phyloP scores from a whole-genome alignment of 108 stramenopile species.

The Nannochloropsis gaditana region DNA sequence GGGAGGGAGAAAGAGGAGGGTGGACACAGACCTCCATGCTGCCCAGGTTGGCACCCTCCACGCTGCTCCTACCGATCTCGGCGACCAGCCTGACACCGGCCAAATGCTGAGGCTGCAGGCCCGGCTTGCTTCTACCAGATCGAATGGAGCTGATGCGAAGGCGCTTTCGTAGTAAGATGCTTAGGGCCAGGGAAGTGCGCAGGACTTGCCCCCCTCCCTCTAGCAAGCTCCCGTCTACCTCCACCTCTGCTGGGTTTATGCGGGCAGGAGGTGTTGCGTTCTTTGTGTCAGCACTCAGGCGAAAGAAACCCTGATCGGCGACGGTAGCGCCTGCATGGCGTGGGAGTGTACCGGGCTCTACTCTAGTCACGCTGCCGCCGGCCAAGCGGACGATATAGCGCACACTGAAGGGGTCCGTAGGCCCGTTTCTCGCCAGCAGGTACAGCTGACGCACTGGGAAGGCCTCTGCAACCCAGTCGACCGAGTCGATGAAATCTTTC shows the following conservation, averaged over 20 bases:
- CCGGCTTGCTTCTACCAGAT: constrained; percentile 12
- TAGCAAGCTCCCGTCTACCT: constrained; percentile 20
- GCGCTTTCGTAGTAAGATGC: not conserved
- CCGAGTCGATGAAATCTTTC: not conserved
- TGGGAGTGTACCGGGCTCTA: not conserved
- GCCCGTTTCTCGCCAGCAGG: not conserved
- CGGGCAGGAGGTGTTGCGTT: not conserved
- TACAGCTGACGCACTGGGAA: not conserved
- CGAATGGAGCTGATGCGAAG: not conserved
- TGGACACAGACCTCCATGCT: not conserved
- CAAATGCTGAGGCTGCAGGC: constrained; percentile 23
- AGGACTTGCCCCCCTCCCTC: constrained; percentile 18
- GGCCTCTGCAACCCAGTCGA: not conserved
- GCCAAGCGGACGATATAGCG: not conserved
- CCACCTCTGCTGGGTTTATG: not conserved
- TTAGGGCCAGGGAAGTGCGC: not conserved
- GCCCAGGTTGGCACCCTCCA: not conserved
- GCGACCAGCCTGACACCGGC: not conserved
- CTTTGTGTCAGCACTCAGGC: not conserved
- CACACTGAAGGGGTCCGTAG: not conserved
- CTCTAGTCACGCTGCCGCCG: not conserved
- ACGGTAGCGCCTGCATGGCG: too few species aligned
- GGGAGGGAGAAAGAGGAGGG: not conserved
- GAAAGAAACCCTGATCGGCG: too few species aligned
- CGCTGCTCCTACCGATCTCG: not conserved